These are phyloP conservation scores for Colletotrichum sp. DNA, from an alignment of 2,329 filamentous ascomycete species.

Conservation along the genomic window DNA sequence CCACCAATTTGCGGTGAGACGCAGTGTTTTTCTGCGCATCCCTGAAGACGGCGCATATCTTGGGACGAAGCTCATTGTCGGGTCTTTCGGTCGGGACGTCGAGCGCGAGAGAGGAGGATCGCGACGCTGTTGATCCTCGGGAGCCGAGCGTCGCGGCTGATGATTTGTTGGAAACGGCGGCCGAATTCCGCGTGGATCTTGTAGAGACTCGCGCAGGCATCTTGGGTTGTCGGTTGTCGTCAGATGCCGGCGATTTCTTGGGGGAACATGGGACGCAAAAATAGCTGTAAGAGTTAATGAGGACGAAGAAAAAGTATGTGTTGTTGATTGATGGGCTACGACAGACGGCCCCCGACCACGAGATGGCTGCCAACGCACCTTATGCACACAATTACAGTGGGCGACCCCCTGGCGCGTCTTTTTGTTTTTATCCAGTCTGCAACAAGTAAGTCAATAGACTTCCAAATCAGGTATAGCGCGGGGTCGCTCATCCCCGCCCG, in stretches of 20 bases:
- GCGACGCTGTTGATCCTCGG: slow-evolving; percentile 51
- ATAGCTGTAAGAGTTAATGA: neutral
- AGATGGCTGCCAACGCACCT: neutral
- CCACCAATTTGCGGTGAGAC: slow-evolving; percentile 86
- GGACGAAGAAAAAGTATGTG: neutral
- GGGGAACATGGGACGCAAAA: neutral
- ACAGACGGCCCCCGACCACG: neutral
- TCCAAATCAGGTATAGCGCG: slow-evolving; percentile 21
- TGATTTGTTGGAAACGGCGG: slow-evolving; percentile 43
- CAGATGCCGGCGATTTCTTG: neutral
- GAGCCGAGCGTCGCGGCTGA: slow-evolving; percentile 40
- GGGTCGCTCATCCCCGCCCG: slow-evolving; percentile 13
- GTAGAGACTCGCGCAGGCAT: slow-evolving; percentile 58
- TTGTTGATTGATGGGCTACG: slow-evolving; percentile 6
- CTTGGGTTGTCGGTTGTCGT: neutral
- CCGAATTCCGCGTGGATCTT: slow-evolving; percentile 50
- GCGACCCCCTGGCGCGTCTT: slow-evolving; percentile 14
- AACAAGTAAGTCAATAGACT: slow-evolving; percentile 22
- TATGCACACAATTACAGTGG: slow-evolving; percentile 16
- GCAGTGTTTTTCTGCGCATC: slow-evolving; percentile 90
- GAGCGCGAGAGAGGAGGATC: slow-evolving; percentile 46
- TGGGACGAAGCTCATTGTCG: slow-evolving; percentile 72
- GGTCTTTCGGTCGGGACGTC: slow-evolving; percentile 75
- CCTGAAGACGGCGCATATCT: slow-evolving; percentile 74
- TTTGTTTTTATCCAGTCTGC: slow-evolving; percentile 20